A percentile compares a stretch with the other conserved stretches of the same genome.
Conservation (phyloP, 176 grass and related monocot species). For the Carex scoparia region DNA sequence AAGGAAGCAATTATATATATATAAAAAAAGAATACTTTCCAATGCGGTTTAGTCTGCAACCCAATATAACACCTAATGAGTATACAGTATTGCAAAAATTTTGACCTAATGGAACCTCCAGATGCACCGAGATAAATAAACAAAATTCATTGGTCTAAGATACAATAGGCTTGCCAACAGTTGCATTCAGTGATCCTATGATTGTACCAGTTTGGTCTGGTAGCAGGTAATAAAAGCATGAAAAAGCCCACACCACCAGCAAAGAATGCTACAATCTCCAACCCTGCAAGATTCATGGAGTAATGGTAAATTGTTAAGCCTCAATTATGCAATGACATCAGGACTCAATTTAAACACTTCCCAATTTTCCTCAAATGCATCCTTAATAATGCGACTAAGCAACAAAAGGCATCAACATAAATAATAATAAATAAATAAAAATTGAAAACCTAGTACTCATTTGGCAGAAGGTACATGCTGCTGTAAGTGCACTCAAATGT, state of each 20-base stretch:
- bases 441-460: neutral
- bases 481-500: neutral
- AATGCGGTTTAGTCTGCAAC: neutral
- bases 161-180: conserved; percentile 79
- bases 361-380: neutral
- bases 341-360: neutral
- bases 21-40: neutral
- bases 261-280: conserved; percentile 54
- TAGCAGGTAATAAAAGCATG: conserved; percentile 60
- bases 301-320: neutral
- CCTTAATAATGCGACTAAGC: neutral
- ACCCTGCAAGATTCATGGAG: conserved; percentile 44
- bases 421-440: neutral
- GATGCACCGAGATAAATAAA: neutral
- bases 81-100: neutral
- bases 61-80: neutral
- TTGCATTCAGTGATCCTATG: conserved; percentile 39
- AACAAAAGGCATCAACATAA: neutral
- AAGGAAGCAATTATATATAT: no score
- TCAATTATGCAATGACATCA: neutral
- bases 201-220: conserved; percentile 57
- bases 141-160: conserved; percentile 42
- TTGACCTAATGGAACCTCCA: conserved; percentile 10
- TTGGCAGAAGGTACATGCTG: neutral
- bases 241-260: conserved; percentile 52